A percentile compares a stretch with the other conserved stretches of the same genome.
Evolutionary conservation across 495 filamentous ascomycete genomes (phyloP).

Genomic region (Penicillium crystallinum): DNA sequence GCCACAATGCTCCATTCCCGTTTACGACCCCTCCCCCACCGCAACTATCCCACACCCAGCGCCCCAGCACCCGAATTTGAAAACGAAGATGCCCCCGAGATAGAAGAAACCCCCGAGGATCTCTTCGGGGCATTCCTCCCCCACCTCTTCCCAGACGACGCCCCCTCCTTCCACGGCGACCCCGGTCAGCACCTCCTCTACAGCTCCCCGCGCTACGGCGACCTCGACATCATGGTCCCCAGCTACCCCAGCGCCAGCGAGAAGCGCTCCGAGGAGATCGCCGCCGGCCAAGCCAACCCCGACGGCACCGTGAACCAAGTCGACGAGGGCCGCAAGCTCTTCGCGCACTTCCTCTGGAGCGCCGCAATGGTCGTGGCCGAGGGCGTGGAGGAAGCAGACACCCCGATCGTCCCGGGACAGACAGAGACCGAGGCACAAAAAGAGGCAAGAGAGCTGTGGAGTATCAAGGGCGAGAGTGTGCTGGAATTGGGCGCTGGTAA

Average conservation of each 20-base stretch:
- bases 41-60: constrained; percentile 7
- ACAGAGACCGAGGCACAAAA: background rate
- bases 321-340: constrained; percentile 58
- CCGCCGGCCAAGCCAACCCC: constrained; percentile 11
- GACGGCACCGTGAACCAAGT: constrained; percentile 23
- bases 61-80: constrained; percentile 15
- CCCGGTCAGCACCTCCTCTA: constrained; percentile 62
- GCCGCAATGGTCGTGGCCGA: constrained; percentile 68
- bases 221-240: constrained; percentile 42
- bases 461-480: constrained; percentile 46
- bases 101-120: constrained; percentile 51
- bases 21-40: constrained; percentile 30
- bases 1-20: constrained; percentile 29
- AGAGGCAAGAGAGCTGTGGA: constrained; percentile 37
- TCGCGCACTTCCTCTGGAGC: constrained; percentile 86
- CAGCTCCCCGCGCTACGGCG: constrained; percentile 53
- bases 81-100: constrained; percentile 3
- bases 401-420: background rate
- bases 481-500: constrained; percentile 59
- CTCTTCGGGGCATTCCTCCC: constrained; percentile 58
- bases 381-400: constrained; percentile 49
- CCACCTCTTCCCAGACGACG: constrained; percentile 72
- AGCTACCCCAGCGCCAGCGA: constrained; percentile 30
- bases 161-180: constrained; percentile 70
- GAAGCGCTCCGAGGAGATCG: constrained; percentile 16